phyloP scores from a whole-genome alignment of 2,329 filamentous ascomycete genomes.

The Stagonosporopsis tanaceti region DNA sequence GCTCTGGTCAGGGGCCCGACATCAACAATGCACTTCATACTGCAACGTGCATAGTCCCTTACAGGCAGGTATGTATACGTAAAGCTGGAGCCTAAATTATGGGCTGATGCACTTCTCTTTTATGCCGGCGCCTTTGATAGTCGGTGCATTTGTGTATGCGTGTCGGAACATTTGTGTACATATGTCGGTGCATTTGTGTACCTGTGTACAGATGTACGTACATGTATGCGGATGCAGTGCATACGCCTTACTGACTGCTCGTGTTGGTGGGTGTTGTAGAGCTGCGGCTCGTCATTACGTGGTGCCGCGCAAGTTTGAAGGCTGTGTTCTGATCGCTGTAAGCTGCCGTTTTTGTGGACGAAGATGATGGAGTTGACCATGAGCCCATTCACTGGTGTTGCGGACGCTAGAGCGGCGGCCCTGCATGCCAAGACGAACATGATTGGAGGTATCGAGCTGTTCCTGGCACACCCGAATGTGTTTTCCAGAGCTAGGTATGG shows the following conservation, averaged over 20 bases:
- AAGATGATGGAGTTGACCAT: constrained; percentile 3
- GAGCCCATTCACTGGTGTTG: constrained; percentile 24
- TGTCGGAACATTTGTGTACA: too few species aligned
- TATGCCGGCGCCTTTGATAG: background rate
- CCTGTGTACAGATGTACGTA: background rate
- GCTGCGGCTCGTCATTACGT: constrained; percentile 22
- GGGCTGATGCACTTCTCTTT: background rate
- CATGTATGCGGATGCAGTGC: background rate
- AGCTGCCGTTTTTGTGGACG: constrained; percentile 7
- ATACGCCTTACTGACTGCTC: background rate
- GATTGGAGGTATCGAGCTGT: constrained; percentile 20
- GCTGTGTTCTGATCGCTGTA: constrained; percentile 20
- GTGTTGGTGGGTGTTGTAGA: background rate
- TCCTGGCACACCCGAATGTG: constrained; percentile 21
- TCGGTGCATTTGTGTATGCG: background rate
- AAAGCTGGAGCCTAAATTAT: background rate
- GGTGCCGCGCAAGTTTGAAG: constrained; percentile 22
- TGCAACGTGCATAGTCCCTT: constrained; percentile 9
- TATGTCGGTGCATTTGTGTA: too few species aligned
- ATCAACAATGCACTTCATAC: constrained; percentile 4
- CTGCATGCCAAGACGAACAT: constrained; percentile 26
- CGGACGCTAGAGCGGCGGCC: constrained; percentile 24
- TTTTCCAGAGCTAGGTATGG: constrained; percentile 17
- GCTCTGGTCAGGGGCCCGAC: constrained; percentile 3
- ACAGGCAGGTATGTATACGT: background rate